Percentiles rank a stretch among this genome's conserved stretches.
Conservation (phyloP, 164 flowering plant genomes). For the Stephania cephalantha region DNA sequence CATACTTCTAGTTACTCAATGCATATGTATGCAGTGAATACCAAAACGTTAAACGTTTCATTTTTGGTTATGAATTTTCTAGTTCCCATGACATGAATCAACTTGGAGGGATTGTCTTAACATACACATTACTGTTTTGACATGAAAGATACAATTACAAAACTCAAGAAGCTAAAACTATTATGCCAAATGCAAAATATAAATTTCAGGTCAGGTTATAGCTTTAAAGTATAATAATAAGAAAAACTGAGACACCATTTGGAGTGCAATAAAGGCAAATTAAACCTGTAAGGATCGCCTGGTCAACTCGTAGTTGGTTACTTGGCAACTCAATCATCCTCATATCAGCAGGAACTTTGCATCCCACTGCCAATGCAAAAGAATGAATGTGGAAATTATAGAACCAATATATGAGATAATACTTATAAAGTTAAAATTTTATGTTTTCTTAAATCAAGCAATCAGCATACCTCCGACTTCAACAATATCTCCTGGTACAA, state of each 20-base stretch:
- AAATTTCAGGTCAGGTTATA: neutral
- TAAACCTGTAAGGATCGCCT: slow-evolving; percentile 96
- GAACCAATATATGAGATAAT: slow-evolving; percentile 3
- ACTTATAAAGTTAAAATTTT: neutral
- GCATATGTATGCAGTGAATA: neutral
- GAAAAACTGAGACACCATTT: neutral
- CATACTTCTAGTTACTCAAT: neutral
- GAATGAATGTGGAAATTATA: slow-evolving; percentile 9
- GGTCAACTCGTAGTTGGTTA: slow-evolving; percentile 88
- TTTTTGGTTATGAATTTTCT: neutral
- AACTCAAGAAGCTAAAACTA: neutral
- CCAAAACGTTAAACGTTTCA: neutral
- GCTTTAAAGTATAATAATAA: neutral
- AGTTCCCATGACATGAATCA: neutral
- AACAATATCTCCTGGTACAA: slow-evolving; percentile 96
- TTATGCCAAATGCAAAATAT: neutral
- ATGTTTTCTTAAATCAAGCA: neutral
- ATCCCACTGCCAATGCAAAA: slow-evolving; percentile 55
- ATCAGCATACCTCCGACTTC: slow-evolving; percentile 76
- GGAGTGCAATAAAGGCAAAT: neutral
- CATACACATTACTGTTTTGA: neutral
- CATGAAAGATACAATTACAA: neutral
- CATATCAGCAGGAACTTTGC: slow-evolving; percentile 98
- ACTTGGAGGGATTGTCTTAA: neutral
- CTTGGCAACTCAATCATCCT: slow-evolving; percentile 91